These are phyloP conservation scores for Malassezia cuniculi DNA, from an alignment of 1,284 basidiomycete genomes.

Conservation along the genomic window DNA sequence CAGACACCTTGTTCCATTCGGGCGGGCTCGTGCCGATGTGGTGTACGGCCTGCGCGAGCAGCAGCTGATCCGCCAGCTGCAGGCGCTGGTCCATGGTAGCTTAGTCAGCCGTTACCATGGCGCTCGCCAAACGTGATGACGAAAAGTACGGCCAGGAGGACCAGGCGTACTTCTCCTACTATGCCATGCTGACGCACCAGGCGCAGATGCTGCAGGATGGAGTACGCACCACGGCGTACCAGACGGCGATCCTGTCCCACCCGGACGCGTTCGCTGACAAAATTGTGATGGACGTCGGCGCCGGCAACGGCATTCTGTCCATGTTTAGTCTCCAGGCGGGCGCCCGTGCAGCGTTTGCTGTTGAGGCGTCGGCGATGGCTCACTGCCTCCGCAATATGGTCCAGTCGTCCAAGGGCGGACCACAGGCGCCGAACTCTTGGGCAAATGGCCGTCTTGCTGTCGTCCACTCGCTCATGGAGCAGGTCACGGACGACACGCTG, in stretches of 20 bases:
- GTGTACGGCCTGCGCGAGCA: conserved; percentile 37
- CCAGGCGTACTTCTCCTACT: conserved; percentile 40
- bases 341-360: conserved; percentile 48
- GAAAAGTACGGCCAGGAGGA: conserved; percentile 31
- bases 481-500: conserved; percentile 22
- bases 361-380: conserved; percentile 50
- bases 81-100: too few species aligned
- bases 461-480: conserved; percentile 26
- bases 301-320: conserved; percentile 50
- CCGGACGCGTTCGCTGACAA: conserved; percentile 14
- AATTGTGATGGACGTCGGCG: conserved; percentile 47
- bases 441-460: conserved; percentile 18
- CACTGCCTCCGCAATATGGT: conserved; percentile 47
- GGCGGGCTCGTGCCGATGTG: conserved; percentile 31
- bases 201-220: conserved; percentile 40
- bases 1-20: conserved; percentile 29
- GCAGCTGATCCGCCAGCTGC: conserved; percentile 33
- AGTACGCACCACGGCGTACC: conserved; percentile 36
- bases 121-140: neutral
- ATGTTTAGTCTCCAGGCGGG: conserved; percentile 49
- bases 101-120: too few species aligned
- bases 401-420: conserved; percentile 22
- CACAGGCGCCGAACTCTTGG: conserved; percentile 23
- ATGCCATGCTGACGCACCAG: conserved; percentile 36
- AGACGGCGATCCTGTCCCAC: conserved; percentile 32